These are phyloP conservation scores for Boechera stricta DNA, from an alignment of 345 rosid genomes.

Conservation along the genomic window DNA sequence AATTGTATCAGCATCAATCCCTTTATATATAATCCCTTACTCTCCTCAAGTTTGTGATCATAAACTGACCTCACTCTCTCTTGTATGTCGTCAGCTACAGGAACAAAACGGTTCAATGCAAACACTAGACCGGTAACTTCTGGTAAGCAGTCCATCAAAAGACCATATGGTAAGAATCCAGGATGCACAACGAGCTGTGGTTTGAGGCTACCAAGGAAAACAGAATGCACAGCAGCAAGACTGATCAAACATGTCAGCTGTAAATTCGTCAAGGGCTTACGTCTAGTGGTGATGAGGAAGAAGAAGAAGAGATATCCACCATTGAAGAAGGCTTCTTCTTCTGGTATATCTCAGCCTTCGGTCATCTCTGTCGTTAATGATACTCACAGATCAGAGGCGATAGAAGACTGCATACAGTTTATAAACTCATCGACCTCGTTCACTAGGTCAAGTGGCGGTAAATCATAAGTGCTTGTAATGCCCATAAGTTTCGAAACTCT, in stretches of 20 bases:
- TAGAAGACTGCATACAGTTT: slow-evolving; percentile 85
- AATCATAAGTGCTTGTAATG: slow-evolving; percentile 26
- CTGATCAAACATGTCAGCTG: slow-evolving; percentile 56
- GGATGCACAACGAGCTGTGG: slow-evolving; percentile 53
- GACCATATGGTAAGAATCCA: slow-evolving; percentile 30
- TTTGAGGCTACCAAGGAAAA: slow-evolving; percentile 54
- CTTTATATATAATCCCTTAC: slow-evolving; percentile 9
- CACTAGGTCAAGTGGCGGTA: slow-evolving; percentile 51
- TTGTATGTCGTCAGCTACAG: slow-evolving; percentile 54
- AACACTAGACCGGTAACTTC: slow-evolving; percentile 35
- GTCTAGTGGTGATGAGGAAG: slow-evolving; percentile 48
- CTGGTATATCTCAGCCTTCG: slow-evolving; percentile 50
- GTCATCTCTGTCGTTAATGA: slow-evolving; percentile 50
- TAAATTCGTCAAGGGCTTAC: slow-evolving; percentile 52
- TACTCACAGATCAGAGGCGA: slow-evolving; percentile 65
- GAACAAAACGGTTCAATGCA: slow-evolving; percentile 33
- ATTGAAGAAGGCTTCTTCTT: slow-evolving; percentile 47
- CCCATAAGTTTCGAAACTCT: not conserved
- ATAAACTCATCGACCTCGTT: slow-evolving; percentile 67
- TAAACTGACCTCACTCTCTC: slow-evolving; percentile 11
- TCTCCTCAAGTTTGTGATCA: slow-evolving; percentile 21
- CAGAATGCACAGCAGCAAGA: slow-evolving; percentile 53
- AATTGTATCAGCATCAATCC: slow-evolving; percentile 4
- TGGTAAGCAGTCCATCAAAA: slow-evolving; percentile 28
- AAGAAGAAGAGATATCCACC: slow-evolving; percentile 50